A percentile compares a stretch with the other conserved stretches of the same genome.
These are phyloP conservation scores for Trichoderma guizhouense DNA, from an alignment of 2,329 filamentous ascomycete species.

Conservation along the genomic window DNA sequence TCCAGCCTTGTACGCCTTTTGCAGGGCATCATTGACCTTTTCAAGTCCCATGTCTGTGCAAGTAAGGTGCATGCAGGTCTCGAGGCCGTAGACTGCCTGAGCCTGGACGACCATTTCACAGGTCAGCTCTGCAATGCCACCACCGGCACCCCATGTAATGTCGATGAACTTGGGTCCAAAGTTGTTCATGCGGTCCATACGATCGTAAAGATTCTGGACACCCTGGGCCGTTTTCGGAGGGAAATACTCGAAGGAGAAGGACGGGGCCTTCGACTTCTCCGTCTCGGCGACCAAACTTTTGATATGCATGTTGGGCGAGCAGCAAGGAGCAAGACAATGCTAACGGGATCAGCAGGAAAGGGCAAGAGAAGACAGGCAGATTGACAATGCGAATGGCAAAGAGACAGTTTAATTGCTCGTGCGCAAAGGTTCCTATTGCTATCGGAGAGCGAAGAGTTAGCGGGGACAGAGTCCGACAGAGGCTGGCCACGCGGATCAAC, in stretches of 20 bases:
- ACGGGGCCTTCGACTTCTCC: slow-evolving; percentile 73
- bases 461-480: not conserved
- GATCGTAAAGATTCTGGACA: slow-evolving; percentile 98
- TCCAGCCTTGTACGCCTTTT: slow-evolving; percentile 85
- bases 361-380: not conserved
- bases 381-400: not conserved
- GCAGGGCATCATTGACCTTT: slow-evolving; percentile 85
- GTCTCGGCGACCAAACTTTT: slow-evolving; percentile 84
- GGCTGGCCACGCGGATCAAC: not conserved
- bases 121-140: slow-evolving; percentile 84
- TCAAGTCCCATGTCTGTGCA: slow-evolving; percentile 96
- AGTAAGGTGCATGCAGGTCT: slow-evolving; percentile 98
- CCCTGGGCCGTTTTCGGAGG: slow-evolving; percentile 96
- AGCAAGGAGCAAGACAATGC: not conserved
- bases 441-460: not conserved
- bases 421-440: not conserved
- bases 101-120: slow-evolving; percentile 97
- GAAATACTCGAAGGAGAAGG: slow-evolving; percentile 99
- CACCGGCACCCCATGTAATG: slow-evolving; percentile 96
- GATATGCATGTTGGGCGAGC: slow-evolving; percentile 76
- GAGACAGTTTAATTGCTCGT: not conserved
- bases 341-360: not conserved
- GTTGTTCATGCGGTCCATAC: slow-evolving; percentile 98
- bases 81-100: slow-evolving; percentile 90
- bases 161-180: slow-evolving; percentile 95